Conservation (phyloP, 139 green algal genomes). For the Closterium sp. region DNA sequence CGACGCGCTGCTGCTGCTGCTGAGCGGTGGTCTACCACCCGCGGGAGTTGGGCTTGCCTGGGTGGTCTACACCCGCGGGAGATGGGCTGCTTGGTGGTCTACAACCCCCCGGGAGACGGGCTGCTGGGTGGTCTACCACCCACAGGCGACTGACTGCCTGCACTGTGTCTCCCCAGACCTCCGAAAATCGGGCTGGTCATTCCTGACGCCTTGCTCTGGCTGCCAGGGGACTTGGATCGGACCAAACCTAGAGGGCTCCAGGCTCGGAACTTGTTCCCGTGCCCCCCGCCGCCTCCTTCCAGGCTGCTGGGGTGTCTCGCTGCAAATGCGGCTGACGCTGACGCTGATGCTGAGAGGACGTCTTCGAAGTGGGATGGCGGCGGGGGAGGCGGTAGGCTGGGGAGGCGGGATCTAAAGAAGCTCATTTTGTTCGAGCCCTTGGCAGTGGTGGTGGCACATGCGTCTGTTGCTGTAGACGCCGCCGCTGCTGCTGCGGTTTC, state of each 20-base stretch:
- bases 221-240: background rate
- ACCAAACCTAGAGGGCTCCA: background rate
- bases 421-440: background rate
- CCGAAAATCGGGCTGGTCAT: background rate
- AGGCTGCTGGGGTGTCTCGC: background rate
- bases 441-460: no score
- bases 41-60: background rate
- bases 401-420: background rate
- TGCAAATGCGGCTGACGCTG: background rate
- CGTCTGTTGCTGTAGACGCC: no score
- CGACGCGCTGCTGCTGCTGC: background rate
- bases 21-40: background rate
- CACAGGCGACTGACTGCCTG: background rate
- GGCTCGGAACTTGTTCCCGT: background rate
- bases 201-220: background rate
- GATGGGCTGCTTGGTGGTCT: background rate
- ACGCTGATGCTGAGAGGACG: background rate
- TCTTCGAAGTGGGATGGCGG: background rate
- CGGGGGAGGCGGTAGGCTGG: background rate
- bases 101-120: background rate
- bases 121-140: background rate
- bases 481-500: background rate
- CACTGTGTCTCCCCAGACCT: background rate
- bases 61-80: background rate
- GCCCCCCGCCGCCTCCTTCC: background rate